Conservation (phyloP, 306 rosid species). For the Vigna trinervia region DNA sequence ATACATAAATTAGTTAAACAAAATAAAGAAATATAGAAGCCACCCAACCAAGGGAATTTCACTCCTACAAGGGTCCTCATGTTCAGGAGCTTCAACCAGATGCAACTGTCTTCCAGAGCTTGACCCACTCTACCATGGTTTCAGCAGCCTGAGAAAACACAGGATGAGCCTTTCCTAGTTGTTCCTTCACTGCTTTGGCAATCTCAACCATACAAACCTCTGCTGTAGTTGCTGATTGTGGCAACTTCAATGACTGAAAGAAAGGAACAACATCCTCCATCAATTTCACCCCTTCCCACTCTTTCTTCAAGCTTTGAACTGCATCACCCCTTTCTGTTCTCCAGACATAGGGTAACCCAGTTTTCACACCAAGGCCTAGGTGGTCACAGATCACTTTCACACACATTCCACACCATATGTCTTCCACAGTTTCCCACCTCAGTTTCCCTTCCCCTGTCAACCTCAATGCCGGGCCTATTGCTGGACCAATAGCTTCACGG, state of each 20-base stretch:
- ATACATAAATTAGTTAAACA: constrained; percentile 29
- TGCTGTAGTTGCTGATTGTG: constrained; percentile 67
- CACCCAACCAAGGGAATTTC: constrained; percentile 23
- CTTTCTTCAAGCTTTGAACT: constrained; percentile 88
- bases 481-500: constrained; percentile 80
- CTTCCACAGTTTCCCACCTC: constrained; percentile 98
- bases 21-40: constrained; percentile 40
- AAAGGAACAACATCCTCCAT: constrained; percentile 98
- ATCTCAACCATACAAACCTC: constrained; percentile 82
- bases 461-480: constrained; percentile 83
- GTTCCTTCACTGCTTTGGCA: constrained; percentile 78
- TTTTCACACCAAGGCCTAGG: constrained; percentile 83
- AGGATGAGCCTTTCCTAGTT: constrained; percentile 79
- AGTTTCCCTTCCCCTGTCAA: constrained; percentile 87
- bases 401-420: constrained; percentile 95
- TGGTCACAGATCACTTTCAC: constrained; percentile 85
- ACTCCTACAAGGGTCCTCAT: constrained; percentile 33
- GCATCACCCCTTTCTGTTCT: constrained; percentile 89
- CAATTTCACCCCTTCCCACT: constrained; percentile 96
- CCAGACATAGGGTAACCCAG: constrained; percentile 92
- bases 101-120: constrained; percentile 81
- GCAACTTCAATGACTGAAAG: constrained; percentile 79
- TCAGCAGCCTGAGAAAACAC: constrained; percentile 77
- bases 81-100: constrained; percentile 49
- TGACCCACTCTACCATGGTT: constrained; percentile 86